Conservation (phyloP, 2,329 filamentous ascomycete species). For the Huntiella abstrusa region DNA sequence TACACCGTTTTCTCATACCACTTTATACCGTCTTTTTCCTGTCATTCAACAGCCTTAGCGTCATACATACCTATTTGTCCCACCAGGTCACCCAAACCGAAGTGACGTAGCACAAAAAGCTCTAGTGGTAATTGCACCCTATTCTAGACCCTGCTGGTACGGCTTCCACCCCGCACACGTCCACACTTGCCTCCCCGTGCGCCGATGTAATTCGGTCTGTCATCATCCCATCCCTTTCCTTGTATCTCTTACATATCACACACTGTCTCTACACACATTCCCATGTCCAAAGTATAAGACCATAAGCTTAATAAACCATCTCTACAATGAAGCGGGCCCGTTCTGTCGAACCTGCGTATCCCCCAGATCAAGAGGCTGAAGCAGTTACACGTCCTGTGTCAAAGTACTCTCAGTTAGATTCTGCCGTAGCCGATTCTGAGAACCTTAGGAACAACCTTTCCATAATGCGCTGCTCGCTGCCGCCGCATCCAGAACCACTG, state of each 20-base stretch:
- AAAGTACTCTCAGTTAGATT: conserved; percentile 45
- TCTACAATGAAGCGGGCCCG: conserved; percentile 42
- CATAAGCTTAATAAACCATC: conserved; percentile 13
- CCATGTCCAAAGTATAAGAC: conserved; percentile 2
- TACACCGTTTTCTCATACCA: background rate
- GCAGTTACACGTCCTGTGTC: conserved; percentile 13
- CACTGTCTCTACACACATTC: background rate
- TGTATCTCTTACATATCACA: background rate
- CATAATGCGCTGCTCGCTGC: conserved; percentile 60
- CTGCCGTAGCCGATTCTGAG: conserved; percentile 14
- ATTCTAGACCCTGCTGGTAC: conserved; percentile 5
- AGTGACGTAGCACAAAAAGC: too few species aligned
- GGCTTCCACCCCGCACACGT: conserved; percentile 6
- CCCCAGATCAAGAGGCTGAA: conserved; percentile 1
- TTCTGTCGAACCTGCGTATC: conserved; percentile 29
- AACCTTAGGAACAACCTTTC: conserved; percentile 21
- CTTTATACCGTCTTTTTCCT: background rate
- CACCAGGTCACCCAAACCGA: too few species aligned
- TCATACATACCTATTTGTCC: too few species aligned
- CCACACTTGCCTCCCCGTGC: background rate
- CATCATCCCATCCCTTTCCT: background rate
- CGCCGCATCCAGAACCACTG: conserved; percentile 54
- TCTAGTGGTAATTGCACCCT: too few species aligned
- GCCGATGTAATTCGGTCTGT: background rate
- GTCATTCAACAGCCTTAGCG: too few species aligned